A percentile compares a stretch with the other conserved stretches of the same genome.
These are phyloP conservation scores for Basipetospora chlamydospora DNA, from an alignment of 2,329 filamentous ascomycete genomes.

Conservation along the genomic window DNA sequence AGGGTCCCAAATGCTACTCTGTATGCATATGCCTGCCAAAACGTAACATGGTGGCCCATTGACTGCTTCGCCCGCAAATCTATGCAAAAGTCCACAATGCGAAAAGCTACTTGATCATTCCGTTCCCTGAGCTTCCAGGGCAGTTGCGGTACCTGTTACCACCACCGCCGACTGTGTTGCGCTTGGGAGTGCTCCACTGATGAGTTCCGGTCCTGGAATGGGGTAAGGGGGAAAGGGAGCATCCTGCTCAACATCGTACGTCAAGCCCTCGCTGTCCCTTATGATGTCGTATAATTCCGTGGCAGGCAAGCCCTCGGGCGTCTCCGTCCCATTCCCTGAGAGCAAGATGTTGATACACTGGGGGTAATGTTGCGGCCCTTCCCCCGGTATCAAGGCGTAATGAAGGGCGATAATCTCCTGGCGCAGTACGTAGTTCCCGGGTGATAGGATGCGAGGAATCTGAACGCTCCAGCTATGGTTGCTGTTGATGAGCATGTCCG, in stretches of 20 bases:
- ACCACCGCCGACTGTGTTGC: background rate
- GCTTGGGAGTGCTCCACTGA: constrained; percentile 6
- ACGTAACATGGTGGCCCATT: too few relatives aligned
- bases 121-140: too few relatives aligned
- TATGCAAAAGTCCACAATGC: too few relatives aligned
- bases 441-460: constrained; percentile 29
- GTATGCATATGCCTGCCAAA: too few relatives aligned
- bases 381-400: constrained; percentile 21
- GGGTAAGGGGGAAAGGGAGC: constrained; percentile 13
- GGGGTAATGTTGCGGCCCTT: constrained; percentile 33
- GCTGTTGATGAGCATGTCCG: constrained; percentile 30
- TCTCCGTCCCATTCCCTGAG: constrained; percentile 21
- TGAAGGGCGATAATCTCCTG: constrained; percentile 44
- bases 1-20: too few relatives aligned
- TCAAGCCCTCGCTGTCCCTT: constrained; percentile 20
- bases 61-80: too few relatives aligned
- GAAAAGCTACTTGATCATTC: too few relatives aligned
- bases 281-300: constrained; percentile 20
- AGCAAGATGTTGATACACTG: constrained; percentile 35
- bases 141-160: background rate
- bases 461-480: constrained; percentile 32
- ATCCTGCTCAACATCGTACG: constrained; percentile 23
- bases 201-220: constrained; percentile 17
- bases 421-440: constrained; percentile 39
- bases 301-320: constrained; percentile 16